Conservation (phyloP, 805 yeast species). For the Candida morakotiae region DNA sequence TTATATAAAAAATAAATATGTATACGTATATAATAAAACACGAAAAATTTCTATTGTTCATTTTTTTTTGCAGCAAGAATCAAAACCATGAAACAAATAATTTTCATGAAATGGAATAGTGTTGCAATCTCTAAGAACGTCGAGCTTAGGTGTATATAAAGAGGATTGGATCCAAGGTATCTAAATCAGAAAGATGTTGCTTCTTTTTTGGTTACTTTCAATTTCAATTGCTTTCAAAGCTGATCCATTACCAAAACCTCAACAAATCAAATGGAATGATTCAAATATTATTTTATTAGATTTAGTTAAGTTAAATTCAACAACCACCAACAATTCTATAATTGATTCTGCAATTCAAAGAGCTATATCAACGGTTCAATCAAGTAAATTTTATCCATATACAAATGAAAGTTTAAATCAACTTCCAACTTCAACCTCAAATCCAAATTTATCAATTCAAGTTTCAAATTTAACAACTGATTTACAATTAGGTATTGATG, state of each 20-base stretch:
- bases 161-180: too few species aligned
- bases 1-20: too few species aligned
- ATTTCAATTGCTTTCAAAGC: neutral
- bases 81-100: too few species aligned
- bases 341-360: constrained; percentile 7
- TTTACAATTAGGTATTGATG: constrained; percentile 34
- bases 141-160: too few species aligned
- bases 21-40: too few species aligned
- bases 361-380: constrained; percentile 11
- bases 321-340: neutral
- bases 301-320: neutral
- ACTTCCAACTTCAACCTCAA: too few species aligned
- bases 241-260: constrained; percentile 22
- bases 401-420: neutral
- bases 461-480: constrained; percentile 19
- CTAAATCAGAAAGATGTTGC: too few species aligned
- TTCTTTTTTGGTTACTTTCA: too few species aligned
- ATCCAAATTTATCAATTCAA: constrained; percentile 6
- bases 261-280: constrained; percentile 17
- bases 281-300: constrained; percentile 8
- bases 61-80: too few species aligned
- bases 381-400: constrained; percentile 21
- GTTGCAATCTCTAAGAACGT: too few species aligned
- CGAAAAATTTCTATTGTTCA: too few species aligned
- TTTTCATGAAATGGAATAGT: too few species aligned